Evolutionary conservation across 371 early-diverging fungal genomes (phyloP).

Genomic region (Apophysomyces trapeziformis): DNA sequence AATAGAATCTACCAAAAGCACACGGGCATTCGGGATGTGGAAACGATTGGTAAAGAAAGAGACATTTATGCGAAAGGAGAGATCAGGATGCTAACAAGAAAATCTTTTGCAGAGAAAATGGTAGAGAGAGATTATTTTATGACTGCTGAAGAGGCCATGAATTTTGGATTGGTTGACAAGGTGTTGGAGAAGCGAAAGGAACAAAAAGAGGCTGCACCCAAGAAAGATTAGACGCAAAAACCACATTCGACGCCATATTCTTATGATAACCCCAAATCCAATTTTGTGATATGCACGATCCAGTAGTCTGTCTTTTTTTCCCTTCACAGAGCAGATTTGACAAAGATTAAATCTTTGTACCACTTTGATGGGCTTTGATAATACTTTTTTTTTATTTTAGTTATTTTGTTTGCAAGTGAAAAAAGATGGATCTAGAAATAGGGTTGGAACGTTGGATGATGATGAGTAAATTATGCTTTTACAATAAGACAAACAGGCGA

Average conservation of each 20-base stretch:
- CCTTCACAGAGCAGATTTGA: background rate
- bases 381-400: too few species aligned
- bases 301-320: background rate
- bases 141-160: conserved; percentile 89
- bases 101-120: conserved; percentile 59
- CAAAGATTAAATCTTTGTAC: conserved; percentile 10
- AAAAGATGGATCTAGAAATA: too few species aligned
- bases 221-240: conserved; percentile 9
- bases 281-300: background rate
- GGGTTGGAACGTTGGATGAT: too few species aligned
- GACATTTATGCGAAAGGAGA: background rate
- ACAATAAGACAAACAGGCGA: background rate
- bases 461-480: background rate
- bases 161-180: conserved; percentile 93
- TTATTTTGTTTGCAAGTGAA: background rate
- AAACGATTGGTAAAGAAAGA: conserved; percentile 73
- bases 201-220: conserved; percentile 16
- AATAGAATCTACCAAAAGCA: conserved; percentile 90
- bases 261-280: too few species aligned
- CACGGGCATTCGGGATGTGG: conserved; percentile 79
- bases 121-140: conserved; percentile 97
- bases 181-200: conserved; percentile 70
- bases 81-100: background rate
- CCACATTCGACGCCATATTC: background rate
- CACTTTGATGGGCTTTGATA: conserved; percentile 2